Evolutionary conservation across 2,329 filamentous ascomycete species (phyloP), one percentile per base, ranked within the genome.

Genomic region (Fusarium guadeloupense): DNA sequence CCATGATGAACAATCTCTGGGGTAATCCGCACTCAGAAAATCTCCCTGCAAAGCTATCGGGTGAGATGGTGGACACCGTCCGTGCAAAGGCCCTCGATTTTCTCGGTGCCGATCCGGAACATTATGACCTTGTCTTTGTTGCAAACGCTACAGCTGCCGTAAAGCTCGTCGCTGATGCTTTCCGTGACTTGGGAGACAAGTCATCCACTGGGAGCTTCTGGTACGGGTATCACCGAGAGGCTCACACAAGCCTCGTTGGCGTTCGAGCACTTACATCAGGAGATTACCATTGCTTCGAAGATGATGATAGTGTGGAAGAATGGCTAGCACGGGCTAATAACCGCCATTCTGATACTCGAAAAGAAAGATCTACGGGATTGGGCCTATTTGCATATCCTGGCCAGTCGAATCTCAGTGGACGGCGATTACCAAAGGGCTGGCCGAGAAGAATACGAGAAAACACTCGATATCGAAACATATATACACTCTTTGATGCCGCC

Each of bases 401-500:
- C 1, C 88, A 91, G 70, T 90, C 87, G 23, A 90, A 91, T 69
- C 86, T 91, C 80, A 88, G 85, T 37, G 88, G 88, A 8, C 79
- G 85, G 17, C 80, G 87, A 54, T 74, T 89, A 35, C 86, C 88
- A 5, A 73, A 85, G 23, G 71, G 76, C 1, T 90, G 88, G 88
- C 73, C 78, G 10, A 73, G 75, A 14, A 69, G 68, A 48, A 66
- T 76, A 23, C 72, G 80, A 21, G 50, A 66, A 43, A 41, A 67
- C 34, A 37, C 57, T 14, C 62, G 65, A 16, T 50, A 63, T 34
- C 51, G 60, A 52, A 68, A 71, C 43, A 59, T 62, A 4, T 83
- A 86, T 69, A 85, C 81, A 9, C 79, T 87, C 20, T 75, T 85
- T 19, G 88, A 91, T 64, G 86, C 85, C 4, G 87, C 88, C 3